Evolutionary conservation across 805 yeast species (phyloP).

Genomic region (Jamesozyma spencerorum): DNA sequence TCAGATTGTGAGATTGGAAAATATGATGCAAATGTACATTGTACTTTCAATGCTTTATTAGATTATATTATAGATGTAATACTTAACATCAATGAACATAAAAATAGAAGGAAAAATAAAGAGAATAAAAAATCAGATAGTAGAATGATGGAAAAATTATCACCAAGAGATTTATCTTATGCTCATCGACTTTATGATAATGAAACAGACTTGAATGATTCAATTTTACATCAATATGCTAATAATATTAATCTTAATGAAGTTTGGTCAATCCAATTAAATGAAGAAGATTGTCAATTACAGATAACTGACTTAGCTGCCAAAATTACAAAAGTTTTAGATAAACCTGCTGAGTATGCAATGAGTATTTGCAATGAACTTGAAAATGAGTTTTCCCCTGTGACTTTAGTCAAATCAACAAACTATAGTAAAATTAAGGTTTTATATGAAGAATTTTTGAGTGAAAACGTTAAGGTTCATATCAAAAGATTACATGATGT

Average conservation of each 20-base stretch:
- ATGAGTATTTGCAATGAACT: conserved; percentile 14
- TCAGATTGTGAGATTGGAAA: not conserved
- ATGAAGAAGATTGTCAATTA: conserved; percentile 20
- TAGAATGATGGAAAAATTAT: not conserved
- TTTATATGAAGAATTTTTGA: conserved; percentile 12
- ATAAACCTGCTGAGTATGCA: conserved; percentile 23
- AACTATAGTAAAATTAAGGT: conserved; percentile 13
- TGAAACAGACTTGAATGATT: not conserved
- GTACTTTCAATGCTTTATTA: conserved; percentile 14
- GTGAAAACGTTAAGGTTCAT: conserved; percentile 16
- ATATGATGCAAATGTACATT: conserved; percentile 7
- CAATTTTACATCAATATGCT: conserved; percentile 7
- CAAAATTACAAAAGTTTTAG: conserved; percentile 16
- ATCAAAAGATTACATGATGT: conserved; percentile 18
- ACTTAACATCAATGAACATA: conserved; percentile 7
- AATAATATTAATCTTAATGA: conserved; percentile 8
- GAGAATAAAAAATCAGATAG: not conserved
- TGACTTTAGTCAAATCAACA: conserved; percentile 15
- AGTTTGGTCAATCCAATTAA: conserved; percentile 22
- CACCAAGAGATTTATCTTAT: not conserved
- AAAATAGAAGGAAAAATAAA: not conserved
- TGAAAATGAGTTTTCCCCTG: conserved; percentile 13
- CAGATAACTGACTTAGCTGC: conserved; percentile 21
- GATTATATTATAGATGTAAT: conserved; percentile 23
- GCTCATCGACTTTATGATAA: not conserved